phyloP scores from a whole-genome alignment of 176 grass and related monocot species.

The Avena sativa region DNA sequence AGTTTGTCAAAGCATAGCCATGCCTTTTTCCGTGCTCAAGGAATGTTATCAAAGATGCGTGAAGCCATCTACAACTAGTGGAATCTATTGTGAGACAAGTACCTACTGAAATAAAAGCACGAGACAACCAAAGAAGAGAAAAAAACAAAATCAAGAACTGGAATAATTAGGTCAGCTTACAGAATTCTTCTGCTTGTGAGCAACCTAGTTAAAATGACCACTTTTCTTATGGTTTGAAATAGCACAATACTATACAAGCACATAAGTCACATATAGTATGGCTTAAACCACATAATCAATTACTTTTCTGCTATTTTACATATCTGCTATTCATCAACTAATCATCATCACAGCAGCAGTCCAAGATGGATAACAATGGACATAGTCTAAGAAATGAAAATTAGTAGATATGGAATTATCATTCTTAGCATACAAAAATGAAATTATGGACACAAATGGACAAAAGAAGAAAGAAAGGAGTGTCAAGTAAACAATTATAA shows the following conservation, averaged over 20 bases:
- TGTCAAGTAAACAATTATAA: too few species aligned
- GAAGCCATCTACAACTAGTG: background rate
- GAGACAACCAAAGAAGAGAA: background rate
- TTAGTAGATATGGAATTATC: background rate
- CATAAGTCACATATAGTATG: too few species aligned
- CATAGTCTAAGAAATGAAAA: background rate
- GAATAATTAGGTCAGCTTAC: background rate
- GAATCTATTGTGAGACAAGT: background rate
- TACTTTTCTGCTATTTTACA: too few species aligned
- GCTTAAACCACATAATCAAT: too few species aligned
- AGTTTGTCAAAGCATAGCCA: background rate
- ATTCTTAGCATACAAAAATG: too few species aligned
- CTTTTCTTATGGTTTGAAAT: too few species aligned
- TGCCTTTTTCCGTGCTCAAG: background rate
- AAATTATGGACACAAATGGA: too few species aligned
- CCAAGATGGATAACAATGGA: background rate
- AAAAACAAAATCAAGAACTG: background rate
- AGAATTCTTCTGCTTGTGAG: too few species aligned
- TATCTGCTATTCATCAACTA: background rate
- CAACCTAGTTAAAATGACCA: too few species aligned
- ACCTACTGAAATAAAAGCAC: background rate
- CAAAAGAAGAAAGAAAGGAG: too few species aligned
- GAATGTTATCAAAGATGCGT: background rate
- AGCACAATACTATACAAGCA: too few species aligned
- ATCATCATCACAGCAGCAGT: background rate